Evolutionary conservation across 1,284 basidiomycete species (phyloP), one percentile per base, ranked within the genome.

Genomic region (Trametes pubescens): DNA sequence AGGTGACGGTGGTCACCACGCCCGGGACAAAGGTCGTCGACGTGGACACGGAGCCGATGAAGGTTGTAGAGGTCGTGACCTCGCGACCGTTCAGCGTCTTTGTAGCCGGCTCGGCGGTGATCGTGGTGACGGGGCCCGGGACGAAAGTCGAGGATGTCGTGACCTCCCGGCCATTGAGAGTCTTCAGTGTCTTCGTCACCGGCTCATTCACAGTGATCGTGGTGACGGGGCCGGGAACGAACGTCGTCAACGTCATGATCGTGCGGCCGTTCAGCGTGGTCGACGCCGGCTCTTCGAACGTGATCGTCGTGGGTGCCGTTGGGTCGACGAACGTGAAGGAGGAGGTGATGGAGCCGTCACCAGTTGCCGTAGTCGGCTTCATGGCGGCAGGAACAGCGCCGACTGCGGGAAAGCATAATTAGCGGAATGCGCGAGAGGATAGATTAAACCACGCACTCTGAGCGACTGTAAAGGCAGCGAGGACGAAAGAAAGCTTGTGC

Each of bases 391-490:
- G 49, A 13, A 51, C n/a, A 7, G 49, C 49, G 18, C 26, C 29
- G n/a, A 26, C 49, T 51, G 47, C 14, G 8, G 11, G 24, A 3
- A 26, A 21, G 1, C 8, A 24, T 13, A 21, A 24, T 49, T 7
- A 49, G 46, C 13, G 11, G 4, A 21, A 2, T 5, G 24, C 3
- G 24, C 46, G 21, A 21, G 9, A 47, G 4, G 21, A 21, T 13
- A 24, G 10, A 14, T 24, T 4, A 16, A 13, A 38, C 10, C 13
- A 40, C 51, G 21, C 7, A 53, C 51, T 40, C 51, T 53, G 51
- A n/a, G 51, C 51, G 22, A 53, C 37, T 3, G 51, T 35, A 22
- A 53, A 40, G 29, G 51, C 51, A 24, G 51, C 51, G 18, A 53
- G 22, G 14, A 53, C 37, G 11, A 53, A 32, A 21, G 51, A 10